Evolutionary conservation across 2,329 filamentous ascomycete species (phyloP).

Genomic region (Orbilia blumenaviensis): DNA sequence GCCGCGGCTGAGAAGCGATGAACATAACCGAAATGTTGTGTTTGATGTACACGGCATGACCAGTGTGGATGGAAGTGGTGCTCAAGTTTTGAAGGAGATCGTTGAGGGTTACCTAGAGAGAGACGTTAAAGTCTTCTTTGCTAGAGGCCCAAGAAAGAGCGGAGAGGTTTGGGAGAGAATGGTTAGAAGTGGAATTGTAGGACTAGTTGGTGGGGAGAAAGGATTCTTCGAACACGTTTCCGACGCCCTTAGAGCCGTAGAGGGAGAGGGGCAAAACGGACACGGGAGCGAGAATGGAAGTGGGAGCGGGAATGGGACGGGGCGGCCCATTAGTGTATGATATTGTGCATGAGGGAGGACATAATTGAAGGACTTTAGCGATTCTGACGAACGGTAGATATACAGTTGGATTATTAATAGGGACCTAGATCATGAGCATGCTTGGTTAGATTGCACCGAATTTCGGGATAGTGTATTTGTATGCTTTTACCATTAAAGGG

Average conservation of each 20-base stretch:
- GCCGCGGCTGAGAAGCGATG: slow-evolving; percentile 76
- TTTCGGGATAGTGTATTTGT: background rate
- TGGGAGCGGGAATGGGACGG: slow-evolving; percentile 61
- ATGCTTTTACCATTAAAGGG: background rate
- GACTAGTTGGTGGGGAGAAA: slow-evolving; percentile 76
- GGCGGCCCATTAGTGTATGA: slow-evolving; percentile 38
- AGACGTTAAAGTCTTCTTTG: slow-evolving; percentile 75
- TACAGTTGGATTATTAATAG: background rate
- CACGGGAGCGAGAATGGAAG: slow-evolving; percentile 61
- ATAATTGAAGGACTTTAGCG: background rate
- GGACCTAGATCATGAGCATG: background rate
- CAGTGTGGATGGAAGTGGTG: slow-evolving; percentile 88
- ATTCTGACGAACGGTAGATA: background rate
- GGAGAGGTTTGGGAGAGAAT: slow-evolving; percentile 75
- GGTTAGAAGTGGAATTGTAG: slow-evolving; percentile 82
- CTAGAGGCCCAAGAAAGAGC: slow-evolving; percentile 44
- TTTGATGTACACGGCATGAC: slow-evolving; percentile 99
- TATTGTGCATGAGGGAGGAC: background rate
- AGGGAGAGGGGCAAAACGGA: slow-evolving; percentile 65
- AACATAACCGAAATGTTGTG: slow-evolving; percentile 89
- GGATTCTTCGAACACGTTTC: slow-evolving; percentile 86
- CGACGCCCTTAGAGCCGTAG: slow-evolving; percentile 82
- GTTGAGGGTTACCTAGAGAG: slow-evolving; percentile 80
- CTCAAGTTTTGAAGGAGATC: slow-evolving; percentile 90
- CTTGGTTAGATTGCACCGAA: background rate